A percentile compares a stretch with the other conserved stretches of the same genome.
Conservation (phyloP, 2,329 filamentous ascomycete genomes). For the Thermoascus crustaceus region DNA sequence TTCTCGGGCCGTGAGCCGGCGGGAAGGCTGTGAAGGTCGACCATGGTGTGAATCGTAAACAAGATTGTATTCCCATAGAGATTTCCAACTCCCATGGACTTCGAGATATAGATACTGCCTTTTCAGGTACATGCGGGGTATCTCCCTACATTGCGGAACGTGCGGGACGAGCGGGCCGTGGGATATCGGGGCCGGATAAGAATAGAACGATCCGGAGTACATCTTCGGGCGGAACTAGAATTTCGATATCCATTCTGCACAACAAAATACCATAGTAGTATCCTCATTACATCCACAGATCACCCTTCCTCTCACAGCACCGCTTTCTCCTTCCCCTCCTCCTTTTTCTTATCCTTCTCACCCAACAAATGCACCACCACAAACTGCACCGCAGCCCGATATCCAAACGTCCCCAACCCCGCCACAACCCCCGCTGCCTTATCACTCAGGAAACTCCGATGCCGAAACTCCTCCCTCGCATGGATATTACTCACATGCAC, state of each 20-base stretch:
- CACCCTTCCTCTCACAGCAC: too few species aligned
- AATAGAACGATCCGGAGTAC: too few species aligned
- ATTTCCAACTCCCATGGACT: neutral
- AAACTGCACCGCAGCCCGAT: slow-evolving; percentile 52
- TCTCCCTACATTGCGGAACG: neutral
- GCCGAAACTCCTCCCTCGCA: slow-evolving; percentile 58
- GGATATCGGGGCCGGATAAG: too few species aligned
- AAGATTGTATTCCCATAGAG: too few species aligned
- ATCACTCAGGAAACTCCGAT: slow-evolving; percentile 65
- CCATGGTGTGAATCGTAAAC: slow-evolving; percentile 21
- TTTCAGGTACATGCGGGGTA: neutral
- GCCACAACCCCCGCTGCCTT: slow-evolving; percentile 68
- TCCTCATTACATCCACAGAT: too few species aligned
- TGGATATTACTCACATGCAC: slow-evolving; percentile 72
- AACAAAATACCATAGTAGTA: too few species aligned
- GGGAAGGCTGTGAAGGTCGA: slow-evolving; percentile 29
- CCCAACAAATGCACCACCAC: too few species aligned
- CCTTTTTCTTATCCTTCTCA: too few species aligned
- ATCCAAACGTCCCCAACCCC: slow-evolving; percentile 57
- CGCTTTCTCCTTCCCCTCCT: too few species aligned
- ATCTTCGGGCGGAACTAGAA: too few species aligned
- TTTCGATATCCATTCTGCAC: too few species aligned
- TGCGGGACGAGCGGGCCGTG: slow-evolving; percentile 1
- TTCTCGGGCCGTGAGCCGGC: slow-evolving; percentile 27
- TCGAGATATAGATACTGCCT: neutral